Percentiles rank a stretch among this genome's conserved stretches.
phyloP scores from a whole-genome alignment of 768 basidiomycete species.

The Trichaptum fuscoviolaceum region DNA sequence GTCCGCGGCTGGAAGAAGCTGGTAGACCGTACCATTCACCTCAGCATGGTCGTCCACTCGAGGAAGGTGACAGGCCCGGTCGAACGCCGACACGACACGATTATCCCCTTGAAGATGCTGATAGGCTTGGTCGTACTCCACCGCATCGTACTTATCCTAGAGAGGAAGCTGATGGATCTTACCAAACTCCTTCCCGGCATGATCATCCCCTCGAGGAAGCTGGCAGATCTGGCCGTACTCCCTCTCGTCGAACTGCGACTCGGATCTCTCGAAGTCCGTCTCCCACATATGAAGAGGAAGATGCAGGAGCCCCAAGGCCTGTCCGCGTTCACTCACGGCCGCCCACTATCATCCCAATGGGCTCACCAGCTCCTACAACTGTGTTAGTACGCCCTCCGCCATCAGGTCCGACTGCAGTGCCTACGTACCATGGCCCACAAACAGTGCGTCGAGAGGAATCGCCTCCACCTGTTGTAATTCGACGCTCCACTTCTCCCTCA shows the following conservation, averaged over 20 bases:
- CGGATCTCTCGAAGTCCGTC: neutral
- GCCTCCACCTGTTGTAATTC: neutral
- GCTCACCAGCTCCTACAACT: neutral
- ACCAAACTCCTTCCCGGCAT: neutral
- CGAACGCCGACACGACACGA: neutral
- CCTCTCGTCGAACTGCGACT: neutral
- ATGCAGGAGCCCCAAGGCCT: neutral
- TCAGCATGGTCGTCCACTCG: neutral
- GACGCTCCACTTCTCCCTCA: neutral
- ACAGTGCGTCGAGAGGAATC: neutral
- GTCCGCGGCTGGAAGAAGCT: neutral
- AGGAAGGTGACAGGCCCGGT: neutral
- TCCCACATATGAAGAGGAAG: neutral
- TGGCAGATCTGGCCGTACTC: neutral
- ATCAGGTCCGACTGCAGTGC: neutral
- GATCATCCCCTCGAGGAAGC: neutral
- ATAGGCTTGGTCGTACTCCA: neutral
- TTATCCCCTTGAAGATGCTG: neutral
- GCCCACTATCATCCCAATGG: neutral
- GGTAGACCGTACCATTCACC: neutral
- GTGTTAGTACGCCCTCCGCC: neutral
- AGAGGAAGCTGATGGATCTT: neutral
- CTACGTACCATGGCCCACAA: neutral
- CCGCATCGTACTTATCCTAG: neutral
- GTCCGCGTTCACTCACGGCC: neutral